These are phyloP conservation scores for Serendipita sp. DNA, from an alignment of 768 basidiomycete genomes.

Conservation along the genomic window DNA sequence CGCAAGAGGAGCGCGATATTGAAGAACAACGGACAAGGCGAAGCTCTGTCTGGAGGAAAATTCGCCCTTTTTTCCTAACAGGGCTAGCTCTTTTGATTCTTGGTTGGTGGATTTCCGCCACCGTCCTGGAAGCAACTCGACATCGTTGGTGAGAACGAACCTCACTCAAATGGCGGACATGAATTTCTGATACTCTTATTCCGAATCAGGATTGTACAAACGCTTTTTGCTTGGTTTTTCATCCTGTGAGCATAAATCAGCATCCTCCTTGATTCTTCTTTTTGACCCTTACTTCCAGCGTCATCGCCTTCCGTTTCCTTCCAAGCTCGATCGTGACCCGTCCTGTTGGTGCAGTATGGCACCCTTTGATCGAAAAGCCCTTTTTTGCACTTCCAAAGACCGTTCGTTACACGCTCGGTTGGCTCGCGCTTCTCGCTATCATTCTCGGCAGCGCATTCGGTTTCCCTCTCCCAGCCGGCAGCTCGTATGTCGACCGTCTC, in stretches of 20 bases:
- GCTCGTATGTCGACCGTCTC: constrained; percentile 61
- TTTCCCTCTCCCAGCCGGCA: constrained; percentile 46
- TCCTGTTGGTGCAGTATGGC: constrained; percentile 62
- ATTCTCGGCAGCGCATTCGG: constrained; percentile 82
- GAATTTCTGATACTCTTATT: constrained; percentile 9
- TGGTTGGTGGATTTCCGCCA: constrained; percentile 78
- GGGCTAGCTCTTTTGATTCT: constrained; percentile 46
- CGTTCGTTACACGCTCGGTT: constrained; percentile 50
- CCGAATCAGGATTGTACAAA: constrained; percentile 53
- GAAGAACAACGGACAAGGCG: constrained; percentile 2
- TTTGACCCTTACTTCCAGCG: constrained; percentile 18
- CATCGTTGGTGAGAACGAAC: constrained; percentile 45
- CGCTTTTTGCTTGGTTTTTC: constrained; percentile 72
- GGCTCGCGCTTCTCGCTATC: constrained; percentile 59
- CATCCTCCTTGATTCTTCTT: constrained; percentile 4
- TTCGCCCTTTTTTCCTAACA: constrained; percentile 27
- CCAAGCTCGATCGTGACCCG: constrained; percentile 52
- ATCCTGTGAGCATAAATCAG: constrained; percentile 32
- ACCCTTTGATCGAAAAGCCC: constrained; percentile 45
- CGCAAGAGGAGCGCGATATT: background rate
- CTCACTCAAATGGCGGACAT: constrained; percentile 8
- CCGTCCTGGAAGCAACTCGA: constrained; percentile 48
- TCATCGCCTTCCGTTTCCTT: constrained; percentile 76
- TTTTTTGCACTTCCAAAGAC: constrained; percentile 43
- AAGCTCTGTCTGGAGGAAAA: constrained; percentile 8